Evolutionary conservation across 331 rosid species (phyloP).

Genomic region (Ulmus americana): DNA sequence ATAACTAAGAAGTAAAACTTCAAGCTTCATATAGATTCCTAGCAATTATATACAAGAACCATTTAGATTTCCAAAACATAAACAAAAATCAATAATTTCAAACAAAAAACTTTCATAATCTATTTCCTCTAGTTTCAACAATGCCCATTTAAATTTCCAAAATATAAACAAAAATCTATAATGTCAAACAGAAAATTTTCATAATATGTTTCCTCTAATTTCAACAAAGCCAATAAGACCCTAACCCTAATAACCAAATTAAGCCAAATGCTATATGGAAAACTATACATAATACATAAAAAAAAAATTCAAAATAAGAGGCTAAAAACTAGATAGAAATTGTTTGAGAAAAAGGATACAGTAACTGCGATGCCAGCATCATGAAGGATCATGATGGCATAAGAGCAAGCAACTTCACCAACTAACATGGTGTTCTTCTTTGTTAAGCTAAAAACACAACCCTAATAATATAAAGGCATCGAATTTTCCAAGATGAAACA

Average conservation of each 20-base stretch:
- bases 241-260: background rate
- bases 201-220: too few relatives aligned
- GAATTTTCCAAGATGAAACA: too few relatives aligned
- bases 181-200: too few relatives aligned
- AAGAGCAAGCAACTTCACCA: constrained; percentile 19
- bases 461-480: background rate
- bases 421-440: constrained; percentile 8
- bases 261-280: background rate
- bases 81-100: background rate
- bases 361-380: constrained; percentile 23
- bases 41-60: too few relatives aligned
- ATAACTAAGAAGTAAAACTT: background rate
- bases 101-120: background rate
- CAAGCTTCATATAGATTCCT: background rate
- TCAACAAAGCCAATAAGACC: background rate
- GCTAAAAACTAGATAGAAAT: background rate
- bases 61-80: background rate
- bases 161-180: too few relatives aligned
- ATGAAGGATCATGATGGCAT: constrained; percentile 18
- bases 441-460: background rate
- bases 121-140: background rate
- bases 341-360: background rate
- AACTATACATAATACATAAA: background rate
- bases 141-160: too few relatives aligned
- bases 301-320: background rate